Evolutionary conservation across 2,329 filamentous ascomycete genomes (phyloP), one percentile per base, ranked within the genome.

Genomic region (Pseudogymnoascus sp.): DNA sequence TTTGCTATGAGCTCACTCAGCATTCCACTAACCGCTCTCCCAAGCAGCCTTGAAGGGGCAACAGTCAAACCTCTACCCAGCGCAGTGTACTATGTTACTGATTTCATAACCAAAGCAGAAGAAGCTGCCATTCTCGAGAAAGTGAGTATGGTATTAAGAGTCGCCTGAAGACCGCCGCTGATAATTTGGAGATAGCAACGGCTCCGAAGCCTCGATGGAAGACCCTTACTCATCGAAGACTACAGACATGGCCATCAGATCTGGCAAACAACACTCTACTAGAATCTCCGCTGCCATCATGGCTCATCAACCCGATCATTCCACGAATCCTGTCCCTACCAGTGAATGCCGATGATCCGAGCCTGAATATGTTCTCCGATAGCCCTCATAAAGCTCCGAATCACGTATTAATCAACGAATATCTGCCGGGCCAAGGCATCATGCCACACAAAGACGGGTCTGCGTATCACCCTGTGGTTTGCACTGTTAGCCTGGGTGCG

Each of bases 391-490:
- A 77, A 15, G 79, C 78, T 3, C 90, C 93, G 2, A 99, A 97
- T 68, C 94, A 97, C 75, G 90, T 96, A 50, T 79, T 97, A 37
- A 85, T 97, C 67, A 99, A 99, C 70, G 92, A 97, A 73, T 99
- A 97, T 73, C 80, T 81, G 1, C 85, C 90, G 0, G 90, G 90
- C 1, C 84, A 96, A 64, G 93, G 93, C n/a, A 97, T 97, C 66
- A 96, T 97, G 90, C 87, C 92, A 53, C 93, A 97, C 73, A 94
- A 97, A 78, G 93, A 99, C 72, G 94, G 93, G 1, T 77, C 82
- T 7, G 90, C 93, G 8, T 99, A 99, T 71, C 82, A 89, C 70
- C 89, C 89, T 1, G 85, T 95, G 12, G 93, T 97, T 11, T 94
- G 91, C 65, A 97, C 94, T 1, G 87, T 97, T 64, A 96, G 90